phyloP scores from a whole-genome alignment of 768 basidiomycete species.

The Leccinum arenicola region DNA sequence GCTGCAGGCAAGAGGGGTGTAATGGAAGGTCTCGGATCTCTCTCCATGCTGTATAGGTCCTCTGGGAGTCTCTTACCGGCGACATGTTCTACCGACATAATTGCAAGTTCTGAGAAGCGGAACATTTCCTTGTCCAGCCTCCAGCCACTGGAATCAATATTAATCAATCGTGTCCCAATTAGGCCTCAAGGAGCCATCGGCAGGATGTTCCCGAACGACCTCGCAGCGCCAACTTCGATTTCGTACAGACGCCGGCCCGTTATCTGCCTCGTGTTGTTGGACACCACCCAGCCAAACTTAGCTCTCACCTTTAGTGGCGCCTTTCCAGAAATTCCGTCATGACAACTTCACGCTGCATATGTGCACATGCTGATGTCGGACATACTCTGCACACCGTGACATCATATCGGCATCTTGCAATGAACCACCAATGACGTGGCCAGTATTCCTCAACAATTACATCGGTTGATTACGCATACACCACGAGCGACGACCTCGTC shows the following conservation, averaged over 20 bases:
- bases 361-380: not conserved
- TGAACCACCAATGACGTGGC: constrained; percentile 1
- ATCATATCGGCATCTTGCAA: not conserved
- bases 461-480: constrained; percentile 4
- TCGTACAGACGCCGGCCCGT: constrained; percentile 28
- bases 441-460: not conserved
- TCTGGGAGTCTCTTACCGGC: constrained; percentile 3
- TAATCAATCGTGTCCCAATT: constrained; percentile 7
- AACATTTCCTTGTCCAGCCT: not conserved
- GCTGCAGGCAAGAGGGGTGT: not conserved
- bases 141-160: not conserved
- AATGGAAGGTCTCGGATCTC: not conserved
- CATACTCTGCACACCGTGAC: constrained; percentile 8
- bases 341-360: not conserved
- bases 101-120: constrained; percentile 9
- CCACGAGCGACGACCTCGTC: constrained; percentile 1
- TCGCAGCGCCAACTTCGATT: constrained; percentile 10
- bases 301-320: not conserved
- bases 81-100: constrained; percentile 1
- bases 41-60: not conserved
- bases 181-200: constrained; percentile 12
- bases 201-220: constrained; percentile 22
- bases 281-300: not conserved
- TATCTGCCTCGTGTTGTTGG: constrained; percentile 27
- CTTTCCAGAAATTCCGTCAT: not conserved